phyloP scores from a whole-genome alignment of 1,284 basidiomycete species.

The Ceratobasidium sp. region DNA sequence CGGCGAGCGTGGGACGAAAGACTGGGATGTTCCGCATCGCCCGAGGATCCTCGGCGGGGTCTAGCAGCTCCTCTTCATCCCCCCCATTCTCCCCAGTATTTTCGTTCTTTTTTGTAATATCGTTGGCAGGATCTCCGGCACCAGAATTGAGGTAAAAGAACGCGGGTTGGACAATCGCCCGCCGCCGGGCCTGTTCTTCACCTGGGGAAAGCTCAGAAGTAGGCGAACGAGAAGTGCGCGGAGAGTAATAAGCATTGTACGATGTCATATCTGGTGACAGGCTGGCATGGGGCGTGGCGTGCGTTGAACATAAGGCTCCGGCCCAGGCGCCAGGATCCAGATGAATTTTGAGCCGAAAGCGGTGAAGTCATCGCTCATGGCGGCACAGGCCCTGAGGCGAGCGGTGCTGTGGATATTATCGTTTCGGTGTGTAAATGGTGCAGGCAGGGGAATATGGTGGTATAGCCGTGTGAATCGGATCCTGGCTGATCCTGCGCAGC shows the following conservation, averaged over 20 bases:
- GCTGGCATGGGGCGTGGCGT: constrained; percentile 11
- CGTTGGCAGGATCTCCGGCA: constrained; percentile 53
- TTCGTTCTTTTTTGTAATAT: constrained; percentile 55
- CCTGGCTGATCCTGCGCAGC: too few relatives aligned
- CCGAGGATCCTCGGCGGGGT: constrained; percentile 84
- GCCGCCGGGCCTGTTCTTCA: constrained; percentile 31
- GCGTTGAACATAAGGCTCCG: too few relatives aligned
- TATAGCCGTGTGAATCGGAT: too few relatives aligned
- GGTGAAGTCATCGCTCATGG: too few relatives aligned
- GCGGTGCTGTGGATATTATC: too few relatives aligned
- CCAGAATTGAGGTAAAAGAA: constrained; percentile 77
- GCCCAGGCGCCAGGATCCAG: too few relatives aligned
- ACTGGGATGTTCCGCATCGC: constrained; percentile 92
- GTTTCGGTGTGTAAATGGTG: too few relatives aligned
- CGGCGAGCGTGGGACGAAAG: constrained; percentile 90
- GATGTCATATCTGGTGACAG: neutral
- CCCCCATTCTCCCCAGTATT: constrained; percentile 64
- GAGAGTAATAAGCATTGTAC: neutral
- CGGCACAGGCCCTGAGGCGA: too few relatives aligned
- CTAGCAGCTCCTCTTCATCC: constrained; percentile 67
- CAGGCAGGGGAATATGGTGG: too few relatives aligned
- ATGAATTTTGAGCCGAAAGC: too few relatives aligned
- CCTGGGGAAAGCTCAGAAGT: constrained; percentile 33
- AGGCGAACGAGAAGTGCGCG: constrained; percentile 15
- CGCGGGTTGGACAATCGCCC: constrained; percentile 74